These are phyloP conservation scores for Mycena filopes DNA, from an alignment of 768 basidiomycete species.

Conservation along the genomic window DNA sequence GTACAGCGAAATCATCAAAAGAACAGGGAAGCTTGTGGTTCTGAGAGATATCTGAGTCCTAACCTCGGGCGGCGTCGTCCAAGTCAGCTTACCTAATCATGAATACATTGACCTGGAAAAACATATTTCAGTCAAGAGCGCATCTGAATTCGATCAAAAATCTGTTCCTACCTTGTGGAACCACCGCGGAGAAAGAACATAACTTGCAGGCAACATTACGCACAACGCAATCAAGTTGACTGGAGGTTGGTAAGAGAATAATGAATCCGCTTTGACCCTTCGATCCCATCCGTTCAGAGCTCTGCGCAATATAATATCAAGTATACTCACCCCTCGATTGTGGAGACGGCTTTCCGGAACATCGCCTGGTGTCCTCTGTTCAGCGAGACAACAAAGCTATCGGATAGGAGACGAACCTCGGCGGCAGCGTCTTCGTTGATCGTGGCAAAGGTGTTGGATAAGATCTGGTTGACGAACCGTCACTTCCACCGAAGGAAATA, in stretches of 20 bases:
- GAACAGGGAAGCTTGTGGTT: constrained; percentile 84
- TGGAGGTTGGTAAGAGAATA: constrained; percentile 96
- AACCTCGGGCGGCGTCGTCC: not conserved
- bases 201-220: constrained; percentile 88
- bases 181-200: constrained; percentile 91
- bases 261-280: constrained; percentile 87
- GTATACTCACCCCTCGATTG: constrained; percentile 83
- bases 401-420: constrained; percentile 62
- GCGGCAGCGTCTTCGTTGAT: constrained; percentile 94
- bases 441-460: constrained; percentile 94
- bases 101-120: constrained; percentile 81
- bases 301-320: not conserved
- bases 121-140: not conserved
- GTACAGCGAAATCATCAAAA: constrained; percentile 84
- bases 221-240: constrained; percentile 89
- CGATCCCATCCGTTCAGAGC: constrained; percentile 17
- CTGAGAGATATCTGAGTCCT: constrained; percentile 47
- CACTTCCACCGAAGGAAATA: not conserved
- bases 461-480: constrained; percentile 63
- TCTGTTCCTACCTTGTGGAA: constrained; percentile 83
- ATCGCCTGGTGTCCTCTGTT: constrained; percentile 69
- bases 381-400: not conserved
- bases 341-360: constrained; percentile 94
- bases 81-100: constrained; percentile 71
- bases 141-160: constrained; percentile 26